Evolutionary conservation across 768 basidiomycete species (phyloP).

Genomic region (Tulasnella sp.): DNA sequence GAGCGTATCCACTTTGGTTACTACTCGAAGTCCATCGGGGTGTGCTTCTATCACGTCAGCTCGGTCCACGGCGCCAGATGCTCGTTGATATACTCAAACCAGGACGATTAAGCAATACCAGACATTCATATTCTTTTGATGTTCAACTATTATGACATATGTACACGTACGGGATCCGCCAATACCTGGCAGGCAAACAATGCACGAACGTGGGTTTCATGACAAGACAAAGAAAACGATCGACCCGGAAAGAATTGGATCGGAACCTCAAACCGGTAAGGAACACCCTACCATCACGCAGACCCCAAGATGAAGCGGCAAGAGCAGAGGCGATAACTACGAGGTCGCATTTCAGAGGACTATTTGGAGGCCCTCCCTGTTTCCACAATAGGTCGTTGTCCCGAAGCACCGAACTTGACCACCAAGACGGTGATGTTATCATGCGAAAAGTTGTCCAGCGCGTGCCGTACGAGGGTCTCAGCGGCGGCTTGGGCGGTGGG

Average conservation of each 20-base stretch:
- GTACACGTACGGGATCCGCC: neutral
- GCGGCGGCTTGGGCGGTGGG: conserved; percentile 81
- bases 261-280: neutral
- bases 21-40: too few species aligned
- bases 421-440: conserved; percentile 95
- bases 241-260: neutral
- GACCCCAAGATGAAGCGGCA: too few species aligned
- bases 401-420: conserved; percentile 58
- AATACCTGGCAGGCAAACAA: neutral
- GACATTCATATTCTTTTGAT: neutral
- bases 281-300: neutral
- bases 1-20: too few species aligned
- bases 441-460: conserved; percentile 80
- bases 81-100: too few species aligned
- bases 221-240: neutral
- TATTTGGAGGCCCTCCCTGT: neutral
- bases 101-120: too few species aligned
- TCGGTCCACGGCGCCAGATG: too few species aligned
- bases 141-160: neutral
- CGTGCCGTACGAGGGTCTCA: conserved; percentile 70
- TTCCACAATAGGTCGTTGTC: neutral
- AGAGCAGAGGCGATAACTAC: too few species aligned
- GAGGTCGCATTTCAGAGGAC: neutral
- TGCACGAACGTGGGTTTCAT: neutral
- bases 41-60: too few species aligned